These are phyloP conservation scores for Hamamelis virginiana DNA, from an alignment of 164 flowering plant genomes.

Conservation along the genomic window DNA sequence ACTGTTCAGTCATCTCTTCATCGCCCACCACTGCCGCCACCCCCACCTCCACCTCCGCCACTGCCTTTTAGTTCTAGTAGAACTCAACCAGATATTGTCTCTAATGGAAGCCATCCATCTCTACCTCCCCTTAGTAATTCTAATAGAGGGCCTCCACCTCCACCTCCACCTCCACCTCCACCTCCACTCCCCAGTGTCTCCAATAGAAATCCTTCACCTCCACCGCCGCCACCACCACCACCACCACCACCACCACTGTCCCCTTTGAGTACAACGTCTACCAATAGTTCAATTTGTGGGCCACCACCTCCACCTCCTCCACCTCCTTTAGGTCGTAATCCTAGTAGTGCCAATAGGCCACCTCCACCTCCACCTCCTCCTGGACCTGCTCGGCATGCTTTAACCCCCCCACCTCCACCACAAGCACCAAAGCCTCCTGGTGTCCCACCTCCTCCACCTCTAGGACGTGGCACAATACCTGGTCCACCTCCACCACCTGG, in stretches of 20 bases:
- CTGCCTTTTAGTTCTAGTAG: conserved; percentile 10
- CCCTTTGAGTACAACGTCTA: conserved; percentile 9
- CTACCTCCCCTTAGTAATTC: conserved; percentile 9
- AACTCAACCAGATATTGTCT: conserved; percentile 8
- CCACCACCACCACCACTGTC: conserved; percentile 12
- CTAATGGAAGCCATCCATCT: conserved; percentile 2
- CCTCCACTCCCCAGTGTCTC: conserved; percentile 12
- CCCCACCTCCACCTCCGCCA: conserved; percentile 20
- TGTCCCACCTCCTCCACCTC: conserved; percentile 30
- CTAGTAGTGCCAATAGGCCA: background rate
- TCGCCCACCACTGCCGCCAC: conserved; percentile 22
- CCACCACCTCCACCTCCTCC: conserved; percentile 33
- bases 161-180: conserved; percentile 28
- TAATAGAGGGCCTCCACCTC: conserved; percentile 9
- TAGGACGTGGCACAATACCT: conserved; percentile 22
- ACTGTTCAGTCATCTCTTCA: conserved; percentile 6
- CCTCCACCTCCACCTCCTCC: conserved; percentile 39
- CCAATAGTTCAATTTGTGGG: conserved; percentile 10
- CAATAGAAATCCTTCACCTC: background rate
- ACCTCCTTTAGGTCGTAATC: conserved; percentile 12
- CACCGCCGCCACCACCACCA: conserved; percentile 15
- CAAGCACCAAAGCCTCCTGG: conserved; percentile 18
- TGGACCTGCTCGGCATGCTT: conserved; percentile 10
- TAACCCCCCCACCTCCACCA: conserved; percentile 52
- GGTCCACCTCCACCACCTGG: conserved; percentile 67